Base-by-base conservation (phyloP, 2,329 filamentous ascomycete genomes). In the Aureobasidium vineae region DNA sequence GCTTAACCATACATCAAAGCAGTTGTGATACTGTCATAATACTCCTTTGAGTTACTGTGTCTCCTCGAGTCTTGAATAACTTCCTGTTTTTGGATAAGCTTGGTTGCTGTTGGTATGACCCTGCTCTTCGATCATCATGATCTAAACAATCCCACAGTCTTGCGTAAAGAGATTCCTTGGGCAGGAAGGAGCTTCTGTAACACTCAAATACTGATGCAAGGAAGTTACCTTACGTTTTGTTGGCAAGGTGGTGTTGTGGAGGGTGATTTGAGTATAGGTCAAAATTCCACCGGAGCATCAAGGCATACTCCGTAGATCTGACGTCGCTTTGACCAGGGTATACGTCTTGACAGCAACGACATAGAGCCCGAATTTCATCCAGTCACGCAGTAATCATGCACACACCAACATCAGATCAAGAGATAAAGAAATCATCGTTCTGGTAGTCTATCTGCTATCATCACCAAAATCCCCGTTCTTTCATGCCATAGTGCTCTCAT, bases 401-500 rank as follows among this genome's bases (percentile, higher is more conserved):
- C 5, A 52, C 6, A 52, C 16, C 26, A 52, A 52, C 3, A 31
- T 19, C 8, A 47, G 43, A 23, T 0, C 0, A 13, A 13, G 10
- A 26, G 26, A 13, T 13, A 26, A 47, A 21, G 11, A 23, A 47
- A 13, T 47, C 43, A 45, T 47, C 11, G 21, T 52, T 33, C 33
- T 8, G 13, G 33, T n/a, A 8, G 19, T 33, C 5, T 52, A 49
- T 49, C 16, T 16, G 41, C 45, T 28, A 26, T 26, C 16, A 28
- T 8, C 19, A 31, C 47, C 47, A 23, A 19, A n/a, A 7, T 19
- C 3, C 41, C 31, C 50, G 10, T 16, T 8, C 5, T 21, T 31
- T 63, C 49, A 67, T 53, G 66, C 74, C 52, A 84, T 78, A 16
- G 80, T 92, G 73, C 83, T 84, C 80, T 72, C 60, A 68, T 77